A percentile compares a stretch with the other conserved stretches of the same genome.
Evolutionary conservation across 2,329 filamentous ascomycete species (phyloP).

Genomic region (Colletotrichum noveboracense): DNA sequence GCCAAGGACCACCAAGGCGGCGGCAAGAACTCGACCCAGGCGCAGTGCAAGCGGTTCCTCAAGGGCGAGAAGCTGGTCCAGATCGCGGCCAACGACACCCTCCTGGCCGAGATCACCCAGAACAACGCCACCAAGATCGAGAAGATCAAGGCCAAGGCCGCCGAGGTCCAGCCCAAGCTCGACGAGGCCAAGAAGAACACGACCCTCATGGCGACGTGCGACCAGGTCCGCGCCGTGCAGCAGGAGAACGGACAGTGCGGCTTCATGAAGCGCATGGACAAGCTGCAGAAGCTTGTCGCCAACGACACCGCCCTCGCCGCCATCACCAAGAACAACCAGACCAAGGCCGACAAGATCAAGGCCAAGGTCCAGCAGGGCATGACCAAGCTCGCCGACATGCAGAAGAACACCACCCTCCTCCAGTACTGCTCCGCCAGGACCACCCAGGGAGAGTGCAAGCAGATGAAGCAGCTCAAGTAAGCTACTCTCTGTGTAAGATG

Average conservation of each 20-base stretch:
- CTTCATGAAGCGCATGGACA: constrained; percentile 31
- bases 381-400: constrained; percentile 18
- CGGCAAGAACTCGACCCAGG: constrained; percentile 29
- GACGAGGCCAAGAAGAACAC: constrained; percentile 35
- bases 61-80: constrained; percentile 32
- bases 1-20: constrained; percentile 32
- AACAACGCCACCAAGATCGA: constrained; percentile 40
- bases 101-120: constrained; percentile 34
- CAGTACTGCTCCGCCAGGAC: constrained; percentile 10
- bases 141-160: constrained; percentile 40
- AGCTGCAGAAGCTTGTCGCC: constrained; percentile 26
- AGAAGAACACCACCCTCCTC: constrained; percentile 11
- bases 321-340: constrained; percentile 32
- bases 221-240: constrained; percentile 33
- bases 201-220: constrained; percentile 38
- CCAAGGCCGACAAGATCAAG: constrained; percentile 31
- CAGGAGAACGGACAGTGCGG: constrained; percentile 32
- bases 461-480: constrained; percentile 11
- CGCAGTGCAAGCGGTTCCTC: constrained; percentile 36
- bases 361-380: constrained; percentile 21
- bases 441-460: constrained; percentile 14
- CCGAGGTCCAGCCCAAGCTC: constrained; percentile 31
- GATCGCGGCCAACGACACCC: constrained; percentile 39
- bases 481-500: neutral
- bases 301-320: constrained; percentile 28